Percentiles rank a stretch among this genome's conserved stretches.
Evolutionary conservation across 1,139 yeast species (phyloP).

Genomic region (Geotrichum citri-aurantii): DNA sequence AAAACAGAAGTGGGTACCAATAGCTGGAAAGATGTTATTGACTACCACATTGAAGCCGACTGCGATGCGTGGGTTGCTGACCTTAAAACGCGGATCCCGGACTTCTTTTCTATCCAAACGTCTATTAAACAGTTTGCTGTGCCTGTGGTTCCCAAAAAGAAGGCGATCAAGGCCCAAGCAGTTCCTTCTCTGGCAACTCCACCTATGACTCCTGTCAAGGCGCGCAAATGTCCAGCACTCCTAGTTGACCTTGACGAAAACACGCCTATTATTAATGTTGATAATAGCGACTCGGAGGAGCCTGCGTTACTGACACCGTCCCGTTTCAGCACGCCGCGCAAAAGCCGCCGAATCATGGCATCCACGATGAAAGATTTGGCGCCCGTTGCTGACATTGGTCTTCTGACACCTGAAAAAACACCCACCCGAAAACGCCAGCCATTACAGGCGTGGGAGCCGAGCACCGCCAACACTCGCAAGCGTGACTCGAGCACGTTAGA

Average conservation of each 20-base stretch:
- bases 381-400: background rate
- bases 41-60: slow-evolving; percentile 70
- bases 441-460: background rate
- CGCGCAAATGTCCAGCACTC: background rate
- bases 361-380: background rate
- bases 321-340: background rate
- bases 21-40: slow-evolving; percentile 54
- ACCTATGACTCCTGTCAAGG: slow-evolving; percentile 9
- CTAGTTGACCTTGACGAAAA: background rate
- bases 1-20: slow-evolving; percentile 44
- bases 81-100: slow-evolving; percentile 50
- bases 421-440: background rate
- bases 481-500: background rate
- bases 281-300: background rate
- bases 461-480: background rate
- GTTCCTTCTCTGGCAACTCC: background rate
- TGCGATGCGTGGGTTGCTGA: slow-evolving; percentile 73
- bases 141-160: background rate
- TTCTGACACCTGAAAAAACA: slow-evolving; percentile 7
- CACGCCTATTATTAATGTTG: background rate
- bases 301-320: background rate
- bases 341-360: background rate
- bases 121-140: slow-evolving; percentile 30
- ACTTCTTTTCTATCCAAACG: slow-evolving; percentile 52
- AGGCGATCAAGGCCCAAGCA: no score